Conservation (phyloP, 257 asterid species). For the Ocimum tenuiflorum region DNA sequence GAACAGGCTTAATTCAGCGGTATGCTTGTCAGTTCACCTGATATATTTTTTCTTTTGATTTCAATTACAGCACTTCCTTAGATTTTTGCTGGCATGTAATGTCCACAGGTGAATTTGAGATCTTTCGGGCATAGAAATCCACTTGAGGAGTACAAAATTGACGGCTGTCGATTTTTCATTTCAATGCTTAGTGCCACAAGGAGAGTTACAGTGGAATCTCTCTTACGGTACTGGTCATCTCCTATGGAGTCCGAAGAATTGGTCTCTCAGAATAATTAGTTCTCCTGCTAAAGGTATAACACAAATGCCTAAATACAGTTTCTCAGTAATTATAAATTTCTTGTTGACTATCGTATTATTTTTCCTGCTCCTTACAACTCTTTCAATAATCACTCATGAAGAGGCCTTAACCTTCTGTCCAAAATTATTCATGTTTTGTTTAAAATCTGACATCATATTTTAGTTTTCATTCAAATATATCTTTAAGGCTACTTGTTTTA, state of each 20-base stretch:
- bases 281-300: conserved; percentile 25
- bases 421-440: no score
- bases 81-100: conserved; percentile 2
- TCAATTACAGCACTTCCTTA: neutral
- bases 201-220: conserved; percentile 85
- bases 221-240: conserved; percentile 81
- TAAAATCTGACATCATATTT: no score
- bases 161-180: conserved; percentile 93
- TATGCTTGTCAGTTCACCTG: conserved; percentile 19
- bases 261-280: conserved; percentile 26
- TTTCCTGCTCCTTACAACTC: neutral
- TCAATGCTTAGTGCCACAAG: conserved; percentile 93
- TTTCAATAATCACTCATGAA: no score
- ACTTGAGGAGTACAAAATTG: conserved; percentile 96
- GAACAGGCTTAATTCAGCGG: conserved; percentile 96
- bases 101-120: conserved; percentile 75
- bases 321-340: neutral
- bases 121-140: conserved; percentile 97
- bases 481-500: neutral
- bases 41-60: neutral
- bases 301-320: neutral
- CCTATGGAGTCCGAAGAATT: conserved; percentile 82
- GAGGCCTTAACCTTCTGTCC: neutral
- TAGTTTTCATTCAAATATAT: neutral
- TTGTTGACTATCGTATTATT: neutral